Percentiles rank a stretch among this genome's conserved stretches.
phyloP scores from a whole-genome alignment of 108 stramenopile species.

The Seminavis robusta region DNA sequence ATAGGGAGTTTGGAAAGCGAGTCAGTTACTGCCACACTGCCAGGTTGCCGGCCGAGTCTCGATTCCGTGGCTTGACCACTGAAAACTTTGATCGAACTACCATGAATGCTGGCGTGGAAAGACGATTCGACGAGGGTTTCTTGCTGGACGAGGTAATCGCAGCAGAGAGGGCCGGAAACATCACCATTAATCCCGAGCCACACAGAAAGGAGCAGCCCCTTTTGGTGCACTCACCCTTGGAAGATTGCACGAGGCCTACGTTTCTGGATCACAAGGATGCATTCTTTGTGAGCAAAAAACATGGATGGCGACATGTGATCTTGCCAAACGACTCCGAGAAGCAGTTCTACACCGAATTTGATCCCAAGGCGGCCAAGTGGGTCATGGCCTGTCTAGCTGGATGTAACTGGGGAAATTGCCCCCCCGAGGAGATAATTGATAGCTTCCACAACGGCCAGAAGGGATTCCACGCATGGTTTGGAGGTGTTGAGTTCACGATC shows the following conservation, averaged over 20 bases:
- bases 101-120: background rate
- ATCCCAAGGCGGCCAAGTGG: background rate
- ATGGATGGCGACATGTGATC: conserved; percentile 25
- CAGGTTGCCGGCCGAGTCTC: conserved; percentile 34
- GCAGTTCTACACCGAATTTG: conserved; percentile 4
- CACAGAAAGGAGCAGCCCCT: background rate
- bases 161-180: background rate
- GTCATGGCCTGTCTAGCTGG: too few species aligned
- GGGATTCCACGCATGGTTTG: too few species aligned
- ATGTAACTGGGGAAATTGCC: conserved; percentile 3
- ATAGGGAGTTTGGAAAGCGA: too few species aligned
- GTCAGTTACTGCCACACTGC: conserved; percentile 42
- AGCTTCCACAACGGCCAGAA: too few species aligned
- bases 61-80: conserved; percentile 33
- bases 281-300: conserved; percentile 13
- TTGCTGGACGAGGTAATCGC: too few species aligned
- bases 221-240: too few species aligned
- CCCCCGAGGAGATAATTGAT: too few species aligned
- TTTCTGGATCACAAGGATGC: conserved; percentile 23
- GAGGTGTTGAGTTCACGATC: too few species aligned
- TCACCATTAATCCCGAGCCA: background rate
- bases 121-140: too few species aligned
- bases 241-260: background rate
- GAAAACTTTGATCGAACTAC: too few species aligned
- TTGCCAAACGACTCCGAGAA: conserved; percentile 42